Base-by-base conservation (phyloP, 345 rosid species). In the Durio zibethinus region DNA sequence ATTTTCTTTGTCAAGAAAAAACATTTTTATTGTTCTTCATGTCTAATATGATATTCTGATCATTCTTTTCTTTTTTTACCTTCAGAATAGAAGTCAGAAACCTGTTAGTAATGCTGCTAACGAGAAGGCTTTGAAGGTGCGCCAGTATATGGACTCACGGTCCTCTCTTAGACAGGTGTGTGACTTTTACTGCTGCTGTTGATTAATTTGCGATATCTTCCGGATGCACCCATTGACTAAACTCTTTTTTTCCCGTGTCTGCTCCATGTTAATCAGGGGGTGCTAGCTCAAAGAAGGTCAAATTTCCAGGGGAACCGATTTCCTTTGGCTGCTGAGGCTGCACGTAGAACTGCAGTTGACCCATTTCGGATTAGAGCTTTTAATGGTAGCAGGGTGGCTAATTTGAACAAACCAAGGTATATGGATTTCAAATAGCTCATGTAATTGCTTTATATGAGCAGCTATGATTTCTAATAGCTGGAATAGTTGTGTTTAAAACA, bases 81-180 rank as follows among this genome's bases (percentile, higher is more conserved):
- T 23, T 62, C 86, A 94, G 97, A 94, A 84, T 76, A 94, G 91
- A 83, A 83, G 65, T 71, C 85, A 77, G 79, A 93, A 59, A n/a
- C 12, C 75, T 72, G 82, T 84, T 40, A 72, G 64, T 67, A 84
- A 85, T 82, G 81, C 81, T 78, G 78, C 84, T 75, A 83, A 73
- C 42, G 90, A 79, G 23, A 87, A 83, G 76, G 85, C 82, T 63
- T 79, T 84, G 15, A 91, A 88, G 83, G 84, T 84, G 68, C 83
- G 78, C 57, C 92, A 73, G 40, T 89, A 85, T 82, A 82, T 91
- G 90, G 83, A 86, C 77, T 86, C 95, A 14, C 77, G 95, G 36
- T 86, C 95, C 62, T 80, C 87, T 81, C 86, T 88, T 86, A 93
- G 97, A 80, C 98, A 93, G 93, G 98, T 94, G n/a, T 63, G 72